These are phyloP conservation scores for Volvox africanus DNA, from an alignment of 139 green algal species.

Conservation along the genomic window DNA sequence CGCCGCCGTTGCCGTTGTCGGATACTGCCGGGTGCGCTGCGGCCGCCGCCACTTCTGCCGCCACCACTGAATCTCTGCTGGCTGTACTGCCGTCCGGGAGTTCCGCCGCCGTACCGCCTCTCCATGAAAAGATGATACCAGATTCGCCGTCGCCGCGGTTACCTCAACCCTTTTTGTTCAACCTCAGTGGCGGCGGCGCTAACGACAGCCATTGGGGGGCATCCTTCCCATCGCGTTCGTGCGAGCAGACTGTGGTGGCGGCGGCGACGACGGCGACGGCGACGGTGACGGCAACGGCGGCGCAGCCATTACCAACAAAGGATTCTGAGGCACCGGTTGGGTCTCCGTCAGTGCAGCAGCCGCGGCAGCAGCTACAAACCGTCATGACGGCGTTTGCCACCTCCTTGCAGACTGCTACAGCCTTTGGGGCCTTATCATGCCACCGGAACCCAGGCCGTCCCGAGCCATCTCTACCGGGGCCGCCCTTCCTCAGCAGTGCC, in stretches of 20 bases:
- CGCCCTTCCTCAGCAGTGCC: too few relatives aligned
- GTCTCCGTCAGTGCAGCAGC: too few relatives aligned
- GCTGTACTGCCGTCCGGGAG: background rate
- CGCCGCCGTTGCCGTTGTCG: background rate
- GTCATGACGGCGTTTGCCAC: too few relatives aligned
- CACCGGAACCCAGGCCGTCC: too few relatives aligned
- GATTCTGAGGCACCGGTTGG: too few relatives aligned
- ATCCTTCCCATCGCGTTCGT: background rate
- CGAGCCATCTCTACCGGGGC: too few relatives aligned
- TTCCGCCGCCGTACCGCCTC: background rate
- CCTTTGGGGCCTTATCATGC: too few relatives aligned
- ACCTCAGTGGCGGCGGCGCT: background rate
- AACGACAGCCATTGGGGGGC: background rate
- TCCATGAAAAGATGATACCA: background rate
- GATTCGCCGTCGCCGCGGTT: background rate
- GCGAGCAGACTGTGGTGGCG: too few relatives aligned
- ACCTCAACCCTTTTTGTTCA: background rate
- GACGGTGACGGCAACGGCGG: background rate
- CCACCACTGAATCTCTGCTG: background rate
- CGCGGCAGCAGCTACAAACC: too few relatives aligned
- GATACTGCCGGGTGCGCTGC: background rate
- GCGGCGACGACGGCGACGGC: too few relatives aligned
- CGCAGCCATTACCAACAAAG: background rate
- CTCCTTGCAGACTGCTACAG: too few relatives aligned
- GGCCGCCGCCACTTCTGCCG: background rate